Base-by-base conservation (phyloP, 805 yeast genomes). In the Schizosaccharomyces lindneri region DNA sequence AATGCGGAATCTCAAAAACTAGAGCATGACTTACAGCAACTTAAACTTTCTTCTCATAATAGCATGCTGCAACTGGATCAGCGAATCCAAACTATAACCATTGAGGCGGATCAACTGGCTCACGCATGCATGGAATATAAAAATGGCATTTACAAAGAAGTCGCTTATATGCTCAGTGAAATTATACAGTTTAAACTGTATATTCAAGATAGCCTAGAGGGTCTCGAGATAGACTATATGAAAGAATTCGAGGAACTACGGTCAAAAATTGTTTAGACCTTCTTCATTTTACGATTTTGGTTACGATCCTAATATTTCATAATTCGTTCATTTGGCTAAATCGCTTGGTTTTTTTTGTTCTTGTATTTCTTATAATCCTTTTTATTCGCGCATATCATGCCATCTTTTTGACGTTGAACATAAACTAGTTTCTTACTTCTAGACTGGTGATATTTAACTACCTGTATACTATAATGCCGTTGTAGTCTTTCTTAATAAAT, bases 1-100 rank as follows among this genome's bases (percentile, higher is more conserved):
- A 77, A 79, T 61, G 78, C 82, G n/a, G 84, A 84, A 68, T 77
- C 81, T 61, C 89, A 83, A 68, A 77, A 78, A 67, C 70, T 81
- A 62, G 85, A 82, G 64, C 74, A 79, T 46, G 84, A 81, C 63
- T 70, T 83, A 60, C 77, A 77, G 60, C 73, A 73, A 13, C 73
- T 79, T 68, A 76, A 78, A 63, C 73, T 74, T 24, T 72, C 74
- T 48, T 74, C 79, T 15, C 76, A 78, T 63, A 80, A 78, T 63
- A 80, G 78, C 59, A 70, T 76, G 61, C 70, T 78, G 5, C 78
- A 78, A 65, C 70, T 80, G 55, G 75, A 76, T 36, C 77, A 75
- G 65, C 71, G 75, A 46, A 77, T 76, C 64, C 79, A 80, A 66
- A 75, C 78, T 27, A 73, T 78, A 5, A 78, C 76, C 62, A 74